These are phyloP conservation scores for Eucalyptus guilfoylei DNA, from an alignment of 345 rosid genomes.

Conservation along the genomic window DNA sequence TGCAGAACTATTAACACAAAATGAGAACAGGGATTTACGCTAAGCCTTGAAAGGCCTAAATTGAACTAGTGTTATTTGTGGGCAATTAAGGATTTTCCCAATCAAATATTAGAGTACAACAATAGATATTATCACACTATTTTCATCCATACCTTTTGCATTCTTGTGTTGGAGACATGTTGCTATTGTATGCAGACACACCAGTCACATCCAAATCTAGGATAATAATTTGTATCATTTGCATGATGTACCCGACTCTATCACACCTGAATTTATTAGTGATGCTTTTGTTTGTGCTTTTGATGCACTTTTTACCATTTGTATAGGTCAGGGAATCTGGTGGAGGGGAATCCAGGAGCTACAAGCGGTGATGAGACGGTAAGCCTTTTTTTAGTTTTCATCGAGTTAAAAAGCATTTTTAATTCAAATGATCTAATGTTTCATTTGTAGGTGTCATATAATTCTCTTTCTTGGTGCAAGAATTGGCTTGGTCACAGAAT, in stretches of 20 bases:
- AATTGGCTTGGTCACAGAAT: conserved; percentile 90
- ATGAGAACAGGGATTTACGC: neutral
- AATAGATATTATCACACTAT: neutral
- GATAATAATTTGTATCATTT: neutral
- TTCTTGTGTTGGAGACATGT: neutral
- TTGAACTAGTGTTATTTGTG: neutral
- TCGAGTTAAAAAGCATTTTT: neutral
- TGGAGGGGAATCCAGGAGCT: conserved; percentile 87
- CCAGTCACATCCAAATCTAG: neutral
- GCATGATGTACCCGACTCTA: neutral
- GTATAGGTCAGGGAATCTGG: conserved; percentile 78
- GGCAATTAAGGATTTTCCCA: neutral
- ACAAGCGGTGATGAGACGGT: conserved; percentile 96
- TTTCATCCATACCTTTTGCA: neutral
- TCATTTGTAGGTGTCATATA: conserved; percentile 68
- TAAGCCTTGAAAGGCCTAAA: neutral
- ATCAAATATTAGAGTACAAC: neutral
- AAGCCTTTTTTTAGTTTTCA: conserved; percentile 10
- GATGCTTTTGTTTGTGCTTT: neutral
- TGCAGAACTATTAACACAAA: neutral
- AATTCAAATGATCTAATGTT: neutral
- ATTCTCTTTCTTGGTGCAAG: conserved; percentile 97
- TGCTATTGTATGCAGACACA: neutral
- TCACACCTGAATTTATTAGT: neutral
- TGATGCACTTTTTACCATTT: neutral